Evolutionary conservation across 164 flowering plant species (phyloP).

Genomic region (Houttuynia cordata): DNA sequence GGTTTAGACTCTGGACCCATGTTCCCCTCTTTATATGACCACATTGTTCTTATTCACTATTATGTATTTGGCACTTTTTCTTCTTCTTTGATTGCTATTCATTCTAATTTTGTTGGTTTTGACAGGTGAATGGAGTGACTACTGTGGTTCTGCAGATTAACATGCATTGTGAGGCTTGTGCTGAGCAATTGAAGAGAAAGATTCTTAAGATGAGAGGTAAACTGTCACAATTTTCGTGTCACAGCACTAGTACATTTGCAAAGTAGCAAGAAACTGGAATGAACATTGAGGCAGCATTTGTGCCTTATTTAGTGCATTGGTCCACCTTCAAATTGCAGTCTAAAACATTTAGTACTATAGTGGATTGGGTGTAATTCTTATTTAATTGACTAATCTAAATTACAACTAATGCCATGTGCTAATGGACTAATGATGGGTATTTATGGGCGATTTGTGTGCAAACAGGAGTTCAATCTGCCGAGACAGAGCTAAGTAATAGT

Average conservation of each 20-base stretch:
- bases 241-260: neutral
- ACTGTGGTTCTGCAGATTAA: conserved; percentile 72
- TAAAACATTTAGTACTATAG: too few relatives aligned
- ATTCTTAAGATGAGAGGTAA: conserved; percentile 92
- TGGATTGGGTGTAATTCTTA: too few relatives aligned
- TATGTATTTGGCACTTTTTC: neutral
- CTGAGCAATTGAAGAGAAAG: conserved; percentile 73
- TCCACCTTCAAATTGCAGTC: too few relatives aligned
- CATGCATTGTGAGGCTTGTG: conserved; percentile 96
- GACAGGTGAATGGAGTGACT: conserved; percentile 47
- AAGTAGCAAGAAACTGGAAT: too few relatives aligned
- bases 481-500: conserved; percentile 46
- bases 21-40: too few relatives aligned
- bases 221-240: neutral
- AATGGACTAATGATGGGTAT: neutral
- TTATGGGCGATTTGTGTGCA: neutral
- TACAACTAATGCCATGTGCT: neutral
- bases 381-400: neutral
- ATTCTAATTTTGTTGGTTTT: neutral
- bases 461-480: conserved; percentile 73
- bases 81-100: neutral
- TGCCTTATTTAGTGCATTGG: too few relatives aligned
- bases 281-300: too few relatives aligned
- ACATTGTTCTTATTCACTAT: neutral
- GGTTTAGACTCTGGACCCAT: conserved; percentile 23